Percentiles rank a stretch among this genome's conserved stretches.
These are phyloP conservation scores for Discostella stelligeroides DNA, from an alignment of 108 stramenopile species.

Conservation along the genomic window DNA sequence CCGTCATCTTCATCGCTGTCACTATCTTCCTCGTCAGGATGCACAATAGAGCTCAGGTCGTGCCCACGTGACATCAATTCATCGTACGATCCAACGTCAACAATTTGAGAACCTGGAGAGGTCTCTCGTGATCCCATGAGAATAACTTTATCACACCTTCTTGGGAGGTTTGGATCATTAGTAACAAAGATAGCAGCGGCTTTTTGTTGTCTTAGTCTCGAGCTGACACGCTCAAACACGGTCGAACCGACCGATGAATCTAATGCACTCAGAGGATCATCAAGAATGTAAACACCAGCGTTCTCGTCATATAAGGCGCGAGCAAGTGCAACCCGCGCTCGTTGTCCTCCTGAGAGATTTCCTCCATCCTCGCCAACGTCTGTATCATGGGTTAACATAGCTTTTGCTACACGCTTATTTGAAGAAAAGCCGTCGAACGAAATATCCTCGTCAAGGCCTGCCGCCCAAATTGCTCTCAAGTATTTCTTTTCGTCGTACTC, in stretches of 20 bases:
- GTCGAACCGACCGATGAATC: constrained; percentile 73
- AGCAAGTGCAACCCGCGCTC: constrained; percentile 93
- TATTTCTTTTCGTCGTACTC: constrained; percentile 76
- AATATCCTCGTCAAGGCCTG: constrained; percentile 79
- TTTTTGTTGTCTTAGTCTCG: constrained; percentile 51
- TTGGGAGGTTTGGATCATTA: constrained; percentile 77
- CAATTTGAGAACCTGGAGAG: constrained; percentile 57
- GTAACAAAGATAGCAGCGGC: constrained; percentile 78
- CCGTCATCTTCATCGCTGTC: constrained; percentile 19
- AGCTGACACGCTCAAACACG: constrained; percentile 69
- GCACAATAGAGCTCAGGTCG: constrained; percentile 44
- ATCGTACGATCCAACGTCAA: constrained; percentile 78
- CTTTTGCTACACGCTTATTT: constrained; percentile 11
- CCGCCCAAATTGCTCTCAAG: constrained; percentile 58
- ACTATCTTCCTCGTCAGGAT: constrained; percentile 13
- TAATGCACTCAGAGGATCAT: constrained; percentile 89
- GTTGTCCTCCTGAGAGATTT: constrained; percentile 88
- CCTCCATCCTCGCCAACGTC: constrained; percentile 78
- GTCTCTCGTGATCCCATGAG: constrained; percentile 56
- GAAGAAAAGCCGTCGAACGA: constrained; percentile 10
- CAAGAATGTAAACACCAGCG: constrained; percentile 89
- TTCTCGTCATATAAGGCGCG: constrained; percentile 91
- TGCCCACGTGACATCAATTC: constrained; percentile 70
- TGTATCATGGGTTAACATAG: constrained; percentile 62
- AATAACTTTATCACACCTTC: constrained; percentile 75